Evolutionary conservation across 1,284 basidiomycete genomes (phyloP), one percentile per base, ranked within the genome.

Genomic region (Schizophyllum commune): DNA sequence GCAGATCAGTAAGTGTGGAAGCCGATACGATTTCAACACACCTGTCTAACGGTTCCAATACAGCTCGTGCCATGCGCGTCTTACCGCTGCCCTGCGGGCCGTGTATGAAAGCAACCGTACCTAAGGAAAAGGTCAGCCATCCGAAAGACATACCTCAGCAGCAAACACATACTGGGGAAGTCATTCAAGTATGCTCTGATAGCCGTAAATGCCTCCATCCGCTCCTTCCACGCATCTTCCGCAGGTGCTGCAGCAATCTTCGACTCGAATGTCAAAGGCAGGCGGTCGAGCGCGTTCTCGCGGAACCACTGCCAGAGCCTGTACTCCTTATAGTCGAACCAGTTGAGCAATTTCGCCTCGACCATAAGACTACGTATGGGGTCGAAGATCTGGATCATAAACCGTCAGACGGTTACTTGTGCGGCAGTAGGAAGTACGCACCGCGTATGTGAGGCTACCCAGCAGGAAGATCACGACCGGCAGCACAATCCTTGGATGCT

Each of bases 61-160:
- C 78, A 2, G 80, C 72, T 6, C 82, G 4, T 13, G 19, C 74
- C 74, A 98, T 81, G 6, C 80, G 80, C 3, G 82, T 82, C 74
- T 98, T 98, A 4, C 96, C 96, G 64, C 90, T 92, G 1, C 96
- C 96, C 62, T 91, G 88, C 0, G 96, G 96, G 1, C 96, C 96
- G 57, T 96, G 89, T 20, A 99, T 75, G 64, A 96, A 91, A n/a
- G 86, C 79, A 34, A 91, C 75, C 1, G 88, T 89, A 22, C 9
- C 39, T 47, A 47, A 3, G 39, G 9, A 11, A 47, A 47, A 4
- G 39, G 17, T 47, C 17, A 17, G 39, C 27, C 39, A 17, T 47
- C 9, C 39, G 17, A 17, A 3, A 17, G 39, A 11, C 39, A 47
- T 11, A 8, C 9, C 39, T 13, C 2, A 47, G 9, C 2, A 17